phyloP scores from a whole-genome alignment of 495 filamentous ascomycete genomes.

The Aspergillus funiculosus region DNA sequence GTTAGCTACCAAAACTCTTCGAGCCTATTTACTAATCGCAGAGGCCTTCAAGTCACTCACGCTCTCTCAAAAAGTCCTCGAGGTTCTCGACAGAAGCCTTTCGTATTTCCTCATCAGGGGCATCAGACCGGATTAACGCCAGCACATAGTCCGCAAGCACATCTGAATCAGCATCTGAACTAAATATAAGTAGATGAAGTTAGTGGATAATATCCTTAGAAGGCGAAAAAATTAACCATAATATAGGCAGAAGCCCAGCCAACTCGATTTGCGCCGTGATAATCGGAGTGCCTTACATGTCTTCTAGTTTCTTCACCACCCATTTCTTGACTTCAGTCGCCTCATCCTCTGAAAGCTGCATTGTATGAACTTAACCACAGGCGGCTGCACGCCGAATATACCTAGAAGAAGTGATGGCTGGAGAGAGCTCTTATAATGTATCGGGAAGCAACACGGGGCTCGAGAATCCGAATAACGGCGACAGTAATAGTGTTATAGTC shows the following conservation, averaged over 20 bases:
- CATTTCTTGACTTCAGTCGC: slow-evolving; percentile 71
- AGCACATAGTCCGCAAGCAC: slow-evolving; percentile 94
- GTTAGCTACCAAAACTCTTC: neutral
- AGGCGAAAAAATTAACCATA: neutral
- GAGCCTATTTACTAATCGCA: neutral
- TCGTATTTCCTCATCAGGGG: slow-evolving; percentile 64
- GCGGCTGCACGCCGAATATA: neutral
- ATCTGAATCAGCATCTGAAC: slow-evolving; percentile 90
- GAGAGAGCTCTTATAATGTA: neutral
- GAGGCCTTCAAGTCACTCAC: slow-evolving; percentile 38
- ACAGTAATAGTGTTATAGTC: too few relatives aligned
- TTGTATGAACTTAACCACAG: slow-evolving; percentile 24
- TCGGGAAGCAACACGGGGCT: too few relatives aligned
- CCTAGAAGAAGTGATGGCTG: neutral
- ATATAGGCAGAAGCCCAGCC: too few relatives aligned
- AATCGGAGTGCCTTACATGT: slow-evolving; percentile 59
- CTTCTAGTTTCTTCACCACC: slow-evolving; percentile 85
- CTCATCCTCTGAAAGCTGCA: slow-evolving; percentile 78
- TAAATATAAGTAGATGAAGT: slow-evolving; percentile 26
- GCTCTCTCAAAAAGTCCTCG: slow-evolving; percentile 80
- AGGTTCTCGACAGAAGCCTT: slow-evolving; percentile 71
- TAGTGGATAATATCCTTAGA: neutral
- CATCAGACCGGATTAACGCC: slow-evolving; percentile 79
- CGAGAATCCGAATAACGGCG: neutral
- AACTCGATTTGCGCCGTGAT: slow-evolving; percentile 3